Conservation (phyloP, 257 asterid species). For the Ocimum tenuiflorum region DNA sequence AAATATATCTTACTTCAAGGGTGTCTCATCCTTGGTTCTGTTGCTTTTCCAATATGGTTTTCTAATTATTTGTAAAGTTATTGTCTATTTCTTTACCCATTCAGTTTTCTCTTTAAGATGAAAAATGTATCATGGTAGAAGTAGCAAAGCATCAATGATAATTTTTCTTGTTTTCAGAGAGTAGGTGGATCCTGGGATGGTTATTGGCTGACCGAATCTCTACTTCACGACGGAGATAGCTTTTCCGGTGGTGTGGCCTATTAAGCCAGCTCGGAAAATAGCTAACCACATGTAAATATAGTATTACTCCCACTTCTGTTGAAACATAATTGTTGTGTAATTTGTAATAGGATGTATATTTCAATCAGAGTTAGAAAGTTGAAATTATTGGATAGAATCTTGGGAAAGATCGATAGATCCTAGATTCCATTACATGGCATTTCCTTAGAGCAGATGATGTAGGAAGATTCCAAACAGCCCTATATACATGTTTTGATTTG, state of each 20-base stretch:
- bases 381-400: background rate
- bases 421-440: too few relatives aligned
- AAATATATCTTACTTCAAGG: background rate
- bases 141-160: background rate
- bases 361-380: background rate
- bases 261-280: background rate
- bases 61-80: background rate
- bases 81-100: background rate
- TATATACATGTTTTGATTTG: too few relatives aligned
- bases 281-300: background rate
- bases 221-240: constrained; percentile 77
- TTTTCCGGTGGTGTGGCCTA: constrained; percentile 87
- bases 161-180: constrained; percentile 36
- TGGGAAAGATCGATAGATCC: too few relatives aligned
- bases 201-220: constrained; percentile 85
- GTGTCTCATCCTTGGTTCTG: background rate
- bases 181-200: constrained; percentile 99
- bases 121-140: background rate
- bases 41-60: background rate
- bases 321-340: background rate
- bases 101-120: background rate
- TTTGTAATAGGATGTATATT: background rate
- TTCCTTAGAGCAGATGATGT: too few relatives aligned
- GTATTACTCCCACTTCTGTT: background rate
- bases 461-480: too few relatives aligned